Evolutionary conservation across 2,329 filamentous ascomycete genomes (phyloP).

Genomic region (Elsinoe necatrix): DNA sequence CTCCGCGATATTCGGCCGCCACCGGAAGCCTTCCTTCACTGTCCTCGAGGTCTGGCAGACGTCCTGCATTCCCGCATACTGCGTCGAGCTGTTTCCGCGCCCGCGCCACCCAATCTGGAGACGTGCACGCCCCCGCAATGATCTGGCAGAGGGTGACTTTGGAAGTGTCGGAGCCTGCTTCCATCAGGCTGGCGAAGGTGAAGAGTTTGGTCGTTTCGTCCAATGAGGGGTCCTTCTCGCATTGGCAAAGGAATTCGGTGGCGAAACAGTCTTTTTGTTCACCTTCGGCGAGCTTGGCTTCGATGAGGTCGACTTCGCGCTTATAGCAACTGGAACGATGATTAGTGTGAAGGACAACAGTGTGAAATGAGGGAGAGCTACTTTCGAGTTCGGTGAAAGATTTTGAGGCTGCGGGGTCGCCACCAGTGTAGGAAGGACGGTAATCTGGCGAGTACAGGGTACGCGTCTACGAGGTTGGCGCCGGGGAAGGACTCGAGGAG

Average conservation of each 20-base stretch:
- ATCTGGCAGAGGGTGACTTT: constrained; percentile 27
- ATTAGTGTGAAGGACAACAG: constrained; percentile 15
- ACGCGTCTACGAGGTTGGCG: constrained; percentile 17
- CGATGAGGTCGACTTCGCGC: constrained; percentile 12
- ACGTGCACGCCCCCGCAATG: constrained; percentile 26
- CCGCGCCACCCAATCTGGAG: constrained; percentile 25
- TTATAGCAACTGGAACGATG: constrained; percentile 16
- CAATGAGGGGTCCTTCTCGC: constrained; percentile 29
- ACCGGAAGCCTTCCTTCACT: constrained; percentile 32
- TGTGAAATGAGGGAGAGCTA: not conserved
- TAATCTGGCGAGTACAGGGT: constrained; percentile 21
- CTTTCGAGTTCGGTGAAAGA: constrained; percentile 6
- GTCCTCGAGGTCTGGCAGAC: constrained; percentile 27
- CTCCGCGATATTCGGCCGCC: constrained; percentile 25
- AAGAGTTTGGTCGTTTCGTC: constrained; percentile 15
- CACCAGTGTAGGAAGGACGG: constrained; percentile 13
- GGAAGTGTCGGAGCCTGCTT: constrained; percentile 24
- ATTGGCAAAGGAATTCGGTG: constrained; percentile 29
- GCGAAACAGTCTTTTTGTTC: constrained; percentile 34
- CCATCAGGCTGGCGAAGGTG: constrained; percentile 15
- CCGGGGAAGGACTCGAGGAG: constrained; percentile 16
- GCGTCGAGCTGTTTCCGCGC: constrained; percentile 28
- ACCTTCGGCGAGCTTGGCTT: constrained; percentile 27
- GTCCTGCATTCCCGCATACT: constrained; percentile 22
- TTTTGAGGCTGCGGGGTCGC: constrained; percentile 2